Evolutionary conservation across 805 yeast genomes (phyloP), one percentile per base, ranked within the genome.

Genomic region (Monosporozyma aerobia): DNA sequence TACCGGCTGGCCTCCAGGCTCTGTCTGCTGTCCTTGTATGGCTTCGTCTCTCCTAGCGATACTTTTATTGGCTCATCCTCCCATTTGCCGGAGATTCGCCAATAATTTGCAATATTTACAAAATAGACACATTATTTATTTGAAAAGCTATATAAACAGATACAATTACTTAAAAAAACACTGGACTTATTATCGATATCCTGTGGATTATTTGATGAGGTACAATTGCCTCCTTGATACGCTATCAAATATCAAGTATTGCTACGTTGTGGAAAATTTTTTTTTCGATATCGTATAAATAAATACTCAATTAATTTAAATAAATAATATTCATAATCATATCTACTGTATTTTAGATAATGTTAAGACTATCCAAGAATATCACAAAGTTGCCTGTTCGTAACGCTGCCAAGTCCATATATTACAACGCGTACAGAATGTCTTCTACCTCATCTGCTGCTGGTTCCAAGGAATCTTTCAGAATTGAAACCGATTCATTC

Each of bases 401-500:
- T 43, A 22, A 11, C 30, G 19, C 5, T 35, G n/a, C 39, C 13
- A 43, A 43, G 45, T 43, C 11, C 22, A 10, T 40, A 23, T 43
- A 23, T 43, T 23, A 5, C 25, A 40, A 39, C 43, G 5, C 43
- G 5, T 39, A 39, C 32, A 43, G 45, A 43, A 43, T 43, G 45
- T 43, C 45, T 23, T 43, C 45, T 10, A 13, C 45, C 11, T 13
- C 32, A 23, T 23, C 45, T 27, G 5, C 29, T 27, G 29, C 7
- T 27, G 29, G 29, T 27, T 27, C 29, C 29, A 27, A 27, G 4
- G 14, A 25, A 5, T 35, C 29, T 14, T 65, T 60, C 57, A 66
- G 99, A 75, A 80, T 79, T 53, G 99, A 92, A 71, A 78, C 89
- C 54, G 99, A 92, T 73, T 98, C 98, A 50, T 94, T 92, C 66